Percentiles rank a stretch among this genome's conserved stretches.
Conservation (phyloP, 768 basidiomycete genomes). For the Lactarius hengduanensis region DNA sequence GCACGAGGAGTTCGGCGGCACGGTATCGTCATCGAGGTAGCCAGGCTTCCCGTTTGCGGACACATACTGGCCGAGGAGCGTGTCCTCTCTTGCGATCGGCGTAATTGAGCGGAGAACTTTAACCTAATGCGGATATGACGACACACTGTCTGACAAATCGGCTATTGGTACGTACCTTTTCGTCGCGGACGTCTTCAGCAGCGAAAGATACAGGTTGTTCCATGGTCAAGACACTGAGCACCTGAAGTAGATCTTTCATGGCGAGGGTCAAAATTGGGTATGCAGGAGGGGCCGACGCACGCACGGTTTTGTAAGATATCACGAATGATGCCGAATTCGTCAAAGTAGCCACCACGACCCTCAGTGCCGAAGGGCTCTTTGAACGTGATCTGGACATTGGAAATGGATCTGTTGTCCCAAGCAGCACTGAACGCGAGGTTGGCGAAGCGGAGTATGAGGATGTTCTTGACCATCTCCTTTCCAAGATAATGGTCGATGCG, state of each 20-base stretch:
- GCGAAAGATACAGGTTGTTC: conserved; percentile 97
- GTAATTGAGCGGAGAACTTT: conserved; percentile 94
- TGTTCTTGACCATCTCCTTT: conserved; percentile 99
- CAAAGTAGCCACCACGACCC: conserved; percentile 99
- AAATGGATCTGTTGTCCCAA: conserved; percentile 96
- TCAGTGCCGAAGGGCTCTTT: conserved; percentile 99
- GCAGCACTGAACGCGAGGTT: conserved; percentile 85
- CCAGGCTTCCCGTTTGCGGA: conserved; percentile 90
- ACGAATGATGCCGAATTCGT: conserved; percentile 99
- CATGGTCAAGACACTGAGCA: conserved; percentile 94
- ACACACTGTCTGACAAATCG: conserved; percentile 15
- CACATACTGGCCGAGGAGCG: conserved; percentile 93
- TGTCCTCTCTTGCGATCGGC: conserved; percentile 71
- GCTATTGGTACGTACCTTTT: conserved; percentile 64
- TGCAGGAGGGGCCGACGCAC: conserved; percentile 36
- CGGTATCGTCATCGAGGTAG: conserved; percentile 96
- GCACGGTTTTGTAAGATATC: conserved; percentile 97
- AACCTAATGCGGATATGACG: conserved; percentile 52
- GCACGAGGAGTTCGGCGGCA: conserved; percentile 87
- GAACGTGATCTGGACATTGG: conserved; percentile 98
- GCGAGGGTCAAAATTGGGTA: not conserved
- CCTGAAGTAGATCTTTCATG: conserved; percentile 82
- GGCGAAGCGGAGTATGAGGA: conserved; percentile 93
- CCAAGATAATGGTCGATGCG: conserved; percentile 99
- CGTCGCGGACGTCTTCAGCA: conserved; percentile 96